Base-by-base conservation (phyloP, 1,284 basidiomycete species). In the Cutaneotrichosporon cavernicola region DNA sequence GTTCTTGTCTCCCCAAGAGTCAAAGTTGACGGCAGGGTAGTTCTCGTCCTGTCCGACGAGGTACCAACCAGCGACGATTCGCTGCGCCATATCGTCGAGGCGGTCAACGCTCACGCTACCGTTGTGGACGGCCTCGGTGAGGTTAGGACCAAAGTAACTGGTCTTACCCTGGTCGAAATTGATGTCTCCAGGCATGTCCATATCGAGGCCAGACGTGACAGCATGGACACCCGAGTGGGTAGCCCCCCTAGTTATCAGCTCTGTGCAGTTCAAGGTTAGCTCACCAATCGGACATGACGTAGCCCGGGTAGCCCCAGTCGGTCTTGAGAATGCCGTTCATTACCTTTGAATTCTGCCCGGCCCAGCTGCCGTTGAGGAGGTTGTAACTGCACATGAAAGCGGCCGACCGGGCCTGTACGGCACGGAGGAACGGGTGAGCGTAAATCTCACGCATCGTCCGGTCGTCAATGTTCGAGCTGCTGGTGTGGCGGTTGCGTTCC, bases 381-480 rank as follows among this genome's bases (percentile, higher is more conserved):
- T 85, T 87, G 76, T 88, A 88, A 58, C 85, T 86, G 81, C 88
- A 90, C 90, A 91, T 92, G 65, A 90, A 81, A 43, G 85, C 86
- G 0, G 86, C 83, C 5, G 88, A 86, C 34, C 89, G 89, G 0
- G 89, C 89, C 81, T 87, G 84, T 10, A 90, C 84, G 59, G 87
- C 87, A 62, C 84, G 83, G 74, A 89, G 73, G 83, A 90, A 91
- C 11, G 72, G 72, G 63, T 70, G 70, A 0, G 65, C 26, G 53
- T 73, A 73, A 30, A 73, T 26, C 64, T 73, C 72, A 57, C 67
- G 70, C 21, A 69, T 56, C 11, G 70, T 70, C 16, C 68, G 43
- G 56, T 70, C 68, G 56, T 70, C 68, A 9, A 70, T 62, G 63
- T 71, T 68, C 36, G 65, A 71, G 34, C 61, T 65, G 43, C 64